A percentile compares a stretch with the other conserved stretches of the same genome.
phyloP scores from a whole-genome alignment of 306 rosid species.

The Cucurbita maxima region DNA sequence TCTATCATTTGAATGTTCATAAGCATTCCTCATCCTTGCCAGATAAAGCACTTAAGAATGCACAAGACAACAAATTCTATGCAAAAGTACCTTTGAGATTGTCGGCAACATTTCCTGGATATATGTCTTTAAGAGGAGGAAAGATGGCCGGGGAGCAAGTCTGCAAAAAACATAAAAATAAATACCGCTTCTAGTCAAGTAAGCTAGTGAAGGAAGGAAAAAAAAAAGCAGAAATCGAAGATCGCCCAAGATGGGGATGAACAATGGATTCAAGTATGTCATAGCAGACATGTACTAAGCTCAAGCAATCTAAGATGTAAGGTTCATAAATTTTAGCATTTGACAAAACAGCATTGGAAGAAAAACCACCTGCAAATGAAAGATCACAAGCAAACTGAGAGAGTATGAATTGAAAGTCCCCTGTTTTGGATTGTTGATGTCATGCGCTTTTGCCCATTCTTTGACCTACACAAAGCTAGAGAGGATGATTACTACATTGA shows the following conservation, averaged over 20 bases:
- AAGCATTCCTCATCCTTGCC: neutral
- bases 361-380: conserved; percentile 76
- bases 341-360: neutral
- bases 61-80: neutral
- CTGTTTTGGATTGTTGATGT: conserved; percentile 50
- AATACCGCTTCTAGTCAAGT: neutral
- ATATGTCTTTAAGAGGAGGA: conserved; percentile 77
- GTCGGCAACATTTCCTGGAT: conserved; percentile 51
- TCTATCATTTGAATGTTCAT: neutral
- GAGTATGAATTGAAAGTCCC: conserved; percentile 88
- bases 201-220: neutral
- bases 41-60: neutral
- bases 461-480: conserved; percentile 62
- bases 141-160: conserved; percentile 81
- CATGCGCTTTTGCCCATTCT: conserved; percentile 90
- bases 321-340: neutral
- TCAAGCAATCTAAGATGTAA: neutral
- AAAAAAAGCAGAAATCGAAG: neutral
- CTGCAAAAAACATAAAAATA: conserved; percentile 25
- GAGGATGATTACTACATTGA: conserved; percentile 19
- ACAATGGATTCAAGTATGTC: neutral
- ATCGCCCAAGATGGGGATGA: neutral
- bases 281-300: neutral
- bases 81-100: conserved; percentile 61
- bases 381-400: conserved; percentile 70